phyloP scores from a whole-genome alignment of 495 filamentous ascomycete species.

The Penicillium fimorum region DNA sequence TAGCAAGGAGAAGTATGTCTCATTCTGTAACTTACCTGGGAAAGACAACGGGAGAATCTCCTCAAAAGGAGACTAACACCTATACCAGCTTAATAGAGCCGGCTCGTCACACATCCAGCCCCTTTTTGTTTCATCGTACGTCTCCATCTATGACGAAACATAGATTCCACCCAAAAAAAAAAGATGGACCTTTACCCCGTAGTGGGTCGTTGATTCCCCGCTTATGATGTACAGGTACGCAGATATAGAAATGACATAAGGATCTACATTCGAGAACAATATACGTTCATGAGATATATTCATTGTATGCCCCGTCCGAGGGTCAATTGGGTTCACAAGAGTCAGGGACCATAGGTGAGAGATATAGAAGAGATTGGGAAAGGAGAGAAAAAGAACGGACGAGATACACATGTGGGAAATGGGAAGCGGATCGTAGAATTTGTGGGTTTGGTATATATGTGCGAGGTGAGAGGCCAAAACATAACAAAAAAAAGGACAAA shows the following conservation, averaged over 20 bases:
- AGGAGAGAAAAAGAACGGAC: slow-evolving; percentile 21
- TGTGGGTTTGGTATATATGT: slow-evolving; percentile 17
- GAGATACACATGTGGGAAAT: slow-evolving; percentile 17
- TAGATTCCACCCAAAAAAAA: background rate
- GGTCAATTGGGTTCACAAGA: slow-evolving; percentile 24
- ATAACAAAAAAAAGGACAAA: slow-evolving; percentile 3
- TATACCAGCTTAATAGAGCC: background rate
- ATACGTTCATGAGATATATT: slow-evolving; percentile 29
- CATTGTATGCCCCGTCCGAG: slow-evolving; percentile 28
- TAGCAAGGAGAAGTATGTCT: background rate
- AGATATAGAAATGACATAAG: background rate
- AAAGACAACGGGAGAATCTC: background rate
- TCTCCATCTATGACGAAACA: background rate
- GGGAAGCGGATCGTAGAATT: slow-evolving; percentile 12
- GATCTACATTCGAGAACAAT: background rate
- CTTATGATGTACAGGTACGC: background rate
- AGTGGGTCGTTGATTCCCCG: background rate
- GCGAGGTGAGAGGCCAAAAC: slow-evolving; percentile 6
- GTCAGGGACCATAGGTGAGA: slow-evolving; percentile 12
- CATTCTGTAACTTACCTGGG: background rate
- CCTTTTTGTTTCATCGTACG: background rate
- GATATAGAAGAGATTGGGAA: slow-evolving; percentile 4
- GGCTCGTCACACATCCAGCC: too few species aligned
- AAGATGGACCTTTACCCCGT: background rate
- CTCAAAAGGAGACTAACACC: too few species aligned